These are phyloP conservation scores for Trametes sanguinea DNA, from an alignment of 768 basidiomycete genomes.

Conservation along the genomic window DNA sequence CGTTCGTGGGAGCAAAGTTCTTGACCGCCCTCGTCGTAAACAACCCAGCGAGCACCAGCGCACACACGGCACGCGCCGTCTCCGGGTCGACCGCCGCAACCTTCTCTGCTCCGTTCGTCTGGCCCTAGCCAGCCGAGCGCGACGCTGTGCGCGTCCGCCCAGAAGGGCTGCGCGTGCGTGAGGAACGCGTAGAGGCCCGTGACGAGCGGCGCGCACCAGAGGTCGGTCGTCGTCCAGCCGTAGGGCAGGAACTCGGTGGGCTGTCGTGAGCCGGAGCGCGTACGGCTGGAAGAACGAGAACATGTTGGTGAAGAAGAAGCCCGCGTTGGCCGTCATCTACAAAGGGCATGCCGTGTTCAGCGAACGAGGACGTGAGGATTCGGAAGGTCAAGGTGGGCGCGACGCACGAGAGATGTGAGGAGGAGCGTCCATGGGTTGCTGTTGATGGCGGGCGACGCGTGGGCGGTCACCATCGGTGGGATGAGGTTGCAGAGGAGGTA, in stretches of 20 bases:
- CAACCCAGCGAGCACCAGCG: conserved; percentile 58
- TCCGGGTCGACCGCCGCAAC: conserved; percentile 59
- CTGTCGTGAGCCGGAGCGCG: conserved; percentile 63
- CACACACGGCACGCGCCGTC: conserved; percentile 71
- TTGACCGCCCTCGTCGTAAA: conserved; percentile 67
- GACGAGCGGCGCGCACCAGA: conserved; percentile 82
- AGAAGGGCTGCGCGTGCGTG: conserved; percentile 87
- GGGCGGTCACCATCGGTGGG: conserved; percentile 62
- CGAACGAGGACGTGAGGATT: too few relatives aligned
- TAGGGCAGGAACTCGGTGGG: conserved; percentile 79
- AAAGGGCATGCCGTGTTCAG: too few relatives aligned
- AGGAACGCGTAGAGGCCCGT: conserved; percentile 80
- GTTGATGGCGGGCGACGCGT: conserved; percentile 51
- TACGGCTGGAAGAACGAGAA: conserved; percentile 77
- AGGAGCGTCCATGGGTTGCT: conserved; percentile 78
- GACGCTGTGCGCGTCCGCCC: conserved; percentile 59
- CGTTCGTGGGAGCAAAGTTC: conserved; percentile 49
- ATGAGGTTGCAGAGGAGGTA: conserved; percentile 78
- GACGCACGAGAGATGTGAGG: conserved; percentile 65
- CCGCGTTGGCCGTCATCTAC: conserved; percentile 73
- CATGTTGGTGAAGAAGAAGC: conserved; percentile 77
- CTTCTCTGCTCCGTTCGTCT: conserved; percentile 31
- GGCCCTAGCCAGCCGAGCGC: conserved; percentile 50
- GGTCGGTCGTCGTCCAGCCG: conserved; percentile 84
- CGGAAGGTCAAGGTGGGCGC: too few relatives aligned